phyloP scores from a whole-genome alignment of 495 filamentous ascomycete species.

The Lentithecium fluviatile region DNA sequence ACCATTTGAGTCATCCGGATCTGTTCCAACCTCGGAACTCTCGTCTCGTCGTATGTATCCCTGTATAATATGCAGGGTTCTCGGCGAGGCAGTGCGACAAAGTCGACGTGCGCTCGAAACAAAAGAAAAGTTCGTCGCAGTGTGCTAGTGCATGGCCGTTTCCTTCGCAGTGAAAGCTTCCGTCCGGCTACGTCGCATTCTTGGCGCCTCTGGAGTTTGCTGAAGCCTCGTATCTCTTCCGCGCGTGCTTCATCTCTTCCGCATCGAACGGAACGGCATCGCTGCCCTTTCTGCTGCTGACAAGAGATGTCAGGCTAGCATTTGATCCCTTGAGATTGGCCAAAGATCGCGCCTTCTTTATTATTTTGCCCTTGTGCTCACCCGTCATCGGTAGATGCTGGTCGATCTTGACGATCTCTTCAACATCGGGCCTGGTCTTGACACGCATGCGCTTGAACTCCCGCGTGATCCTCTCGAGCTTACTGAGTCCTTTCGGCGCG shows the following conservation, averaged over 20 bases:
- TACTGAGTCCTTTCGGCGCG: conserved; percentile 47
- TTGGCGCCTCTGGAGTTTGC: background rate
- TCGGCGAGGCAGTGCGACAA: background rate
- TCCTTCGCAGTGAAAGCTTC: too few relatives aligned
- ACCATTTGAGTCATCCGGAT: too few relatives aligned
- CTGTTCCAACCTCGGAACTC: conserved; percentile 1
- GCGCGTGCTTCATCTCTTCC: conserved; percentile 38
- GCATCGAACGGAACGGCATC: conserved; percentile 35
- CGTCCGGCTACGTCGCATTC: background rate
- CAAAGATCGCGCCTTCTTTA: conserved; percentile 45
- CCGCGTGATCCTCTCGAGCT: conserved; percentile 59
- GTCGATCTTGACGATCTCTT: conserved; percentile 34
- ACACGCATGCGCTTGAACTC: conserved; percentile 53
- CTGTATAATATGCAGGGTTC: too few relatives aligned
- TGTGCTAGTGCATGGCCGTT: too few relatives aligned
- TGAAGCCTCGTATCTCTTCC: conserved; percentile 38
- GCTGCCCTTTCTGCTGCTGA: conserved; percentile 25
- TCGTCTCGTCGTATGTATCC: too few relatives aligned
- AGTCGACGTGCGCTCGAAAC: background rate
- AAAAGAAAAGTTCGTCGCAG: conserved; percentile 10
- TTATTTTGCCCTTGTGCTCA: conserved; percentile 30
- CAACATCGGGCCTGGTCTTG: conserved; percentile 35
- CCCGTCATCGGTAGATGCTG: conserved; percentile 12
- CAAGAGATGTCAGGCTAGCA: conserved; percentile 27
- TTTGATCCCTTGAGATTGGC: conserved; percentile 35